Evolutionary conservation across 1,284 basidiomycete genomes (phyloP), one percentile per base, ranked within the genome.

Genomic region (Coniferiporia weirii): DNA sequence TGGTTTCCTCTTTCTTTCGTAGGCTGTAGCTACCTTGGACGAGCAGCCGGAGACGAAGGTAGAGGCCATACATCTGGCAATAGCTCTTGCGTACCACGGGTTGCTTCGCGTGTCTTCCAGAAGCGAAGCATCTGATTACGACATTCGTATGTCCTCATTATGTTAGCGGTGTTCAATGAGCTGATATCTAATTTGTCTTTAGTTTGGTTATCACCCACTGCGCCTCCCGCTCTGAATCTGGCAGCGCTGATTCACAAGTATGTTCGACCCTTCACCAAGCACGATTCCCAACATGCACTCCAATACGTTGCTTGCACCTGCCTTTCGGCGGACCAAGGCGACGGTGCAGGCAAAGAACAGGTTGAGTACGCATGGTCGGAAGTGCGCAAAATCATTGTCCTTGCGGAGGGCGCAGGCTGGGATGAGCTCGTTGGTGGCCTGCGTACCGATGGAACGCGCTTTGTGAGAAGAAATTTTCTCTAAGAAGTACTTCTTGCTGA

Each of bases 231-330:
- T 12, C 76, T 99, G 61, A 93, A 91, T 69, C 81, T 98, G 54
- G 85, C 92, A 1, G 91, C 92, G 20, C 72, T 98, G 38, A 84
- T 97, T 63, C 95, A 95, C 83, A 88, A 94, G 15, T 98, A 99
- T 71, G 85, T 97, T 52, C 85, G 93, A 38, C 90, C 89, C 58
- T 97, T 98, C 71, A 88, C 91, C 49, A 90, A 89, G 71, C 84
- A 93, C 78, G 95, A 97, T 66, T 89, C 95, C 0, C 87, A 91
- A 66, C 92, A 95, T 64, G 97, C 95, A 0, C 75, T 99, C 57
- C 94, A 98, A 73, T 99, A 99, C 68, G 89, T 98, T 43, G 96
- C 95, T 70, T 90, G 93, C 61, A 82, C 98, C 12, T 86, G 89
- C 61, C 81, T 99, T 12, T 83, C 83, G 27, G 79, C 88, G 8